Evolutionary conservation across 345 rosid species (phyloP).

Genomic region (Hirschfeldia incana): DNA sequence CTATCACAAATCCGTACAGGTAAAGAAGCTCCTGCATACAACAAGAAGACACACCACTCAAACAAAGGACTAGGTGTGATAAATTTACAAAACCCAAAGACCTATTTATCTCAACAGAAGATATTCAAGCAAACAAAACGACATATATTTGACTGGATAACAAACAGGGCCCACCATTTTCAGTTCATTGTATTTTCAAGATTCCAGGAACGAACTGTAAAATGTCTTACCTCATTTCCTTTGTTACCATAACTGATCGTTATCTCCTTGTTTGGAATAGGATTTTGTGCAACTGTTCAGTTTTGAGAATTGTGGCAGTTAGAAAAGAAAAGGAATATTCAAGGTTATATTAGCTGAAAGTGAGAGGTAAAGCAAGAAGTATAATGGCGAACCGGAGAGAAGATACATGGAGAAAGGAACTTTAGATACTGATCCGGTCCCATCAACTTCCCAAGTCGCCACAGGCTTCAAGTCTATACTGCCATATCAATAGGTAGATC

Average conservation of each 20-base stretch:
- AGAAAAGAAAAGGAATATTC: not conserved
- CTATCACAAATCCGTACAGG: slow-evolving; percentile 89
- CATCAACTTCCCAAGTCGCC: slow-evolving; percentile 99
- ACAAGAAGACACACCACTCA: slow-evolving; percentile 16
- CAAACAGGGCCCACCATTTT: slow-evolving; percentile 14
- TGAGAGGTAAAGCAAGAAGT: slow-evolving; percentile 8
- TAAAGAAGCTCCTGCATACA: slow-evolving; percentile 78
- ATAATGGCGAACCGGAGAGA: slow-evolving; percentile 65
- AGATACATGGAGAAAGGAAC: slow-evolving; percentile 86
- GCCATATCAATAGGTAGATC: slow-evolving; percentile 15
- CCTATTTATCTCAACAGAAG: not conserved
- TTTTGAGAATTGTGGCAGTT: slow-evolving; percentile 24
- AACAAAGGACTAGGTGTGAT: slow-evolving; percentile 8
- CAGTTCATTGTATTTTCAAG: slow-evolving; percentile 15
- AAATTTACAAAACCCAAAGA: not conserved
- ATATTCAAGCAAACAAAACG: slow-evolving; percentile 12
- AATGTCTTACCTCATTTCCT: slow-evolving; percentile 82
- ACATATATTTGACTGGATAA: not conserved
- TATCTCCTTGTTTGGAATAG: slow-evolving; percentile 61
- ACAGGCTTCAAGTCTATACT: slow-evolving; percentile 67
- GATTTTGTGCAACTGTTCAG: slow-evolving; percentile 55
- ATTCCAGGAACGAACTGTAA: slow-evolving; percentile 5
- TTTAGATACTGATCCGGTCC: slow-evolving; percentile 57
- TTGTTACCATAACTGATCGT: slow-evolving; percentile 89
- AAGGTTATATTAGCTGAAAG: not conserved